Conservation (phyloP, 2,329 filamentous ascomycete genomes). For the Pseudocercospora vitis region DNA sequence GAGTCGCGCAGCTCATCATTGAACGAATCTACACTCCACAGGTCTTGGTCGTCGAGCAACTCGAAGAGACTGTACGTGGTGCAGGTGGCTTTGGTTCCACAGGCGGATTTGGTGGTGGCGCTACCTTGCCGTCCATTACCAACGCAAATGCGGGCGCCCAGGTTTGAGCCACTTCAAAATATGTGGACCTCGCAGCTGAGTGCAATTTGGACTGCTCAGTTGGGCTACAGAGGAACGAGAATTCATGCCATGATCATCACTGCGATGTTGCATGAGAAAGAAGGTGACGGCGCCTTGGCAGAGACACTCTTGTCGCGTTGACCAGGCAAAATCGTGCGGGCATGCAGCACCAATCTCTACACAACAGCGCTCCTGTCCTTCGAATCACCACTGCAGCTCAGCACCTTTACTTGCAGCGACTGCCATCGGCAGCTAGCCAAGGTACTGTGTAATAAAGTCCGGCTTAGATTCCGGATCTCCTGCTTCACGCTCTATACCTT, state of each 20-base stretch:
- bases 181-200: too few relatives aligned
- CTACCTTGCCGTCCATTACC: slow-evolving; percentile 31
- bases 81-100: slow-evolving; percentile 92
- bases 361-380: too few relatives aligned
- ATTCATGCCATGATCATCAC: neutral
- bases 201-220: too few relatives aligned
- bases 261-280: neutral
- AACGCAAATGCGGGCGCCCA: neutral
- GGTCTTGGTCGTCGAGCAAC: slow-evolving; percentile 80
- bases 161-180: neutral
- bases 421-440: neutral
- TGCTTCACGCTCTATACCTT: neutral
- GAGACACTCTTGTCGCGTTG: too few relatives aligned
- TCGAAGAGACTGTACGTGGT: slow-evolving; percentile 87
- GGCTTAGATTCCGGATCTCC: neutral
- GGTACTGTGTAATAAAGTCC: neutral
- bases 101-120: slow-evolving; percentile 55
- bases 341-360: too few relatives aligned
- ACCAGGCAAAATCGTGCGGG: too few relatives aligned
- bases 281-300: neutral
- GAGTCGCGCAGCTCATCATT: slow-evolving; percentile 87
- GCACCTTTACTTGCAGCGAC: too few relatives aligned
- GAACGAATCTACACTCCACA: slow-evolving; percentile 94
- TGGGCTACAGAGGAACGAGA: too few relatives aligned
- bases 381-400: too few relatives aligned